Evolutionary conservation across 2,329 filamentous ascomycete species (phyloP), one percentile per base, ranked within the genome.

Genomic region (Microcyclospora pomicola): DNA sequence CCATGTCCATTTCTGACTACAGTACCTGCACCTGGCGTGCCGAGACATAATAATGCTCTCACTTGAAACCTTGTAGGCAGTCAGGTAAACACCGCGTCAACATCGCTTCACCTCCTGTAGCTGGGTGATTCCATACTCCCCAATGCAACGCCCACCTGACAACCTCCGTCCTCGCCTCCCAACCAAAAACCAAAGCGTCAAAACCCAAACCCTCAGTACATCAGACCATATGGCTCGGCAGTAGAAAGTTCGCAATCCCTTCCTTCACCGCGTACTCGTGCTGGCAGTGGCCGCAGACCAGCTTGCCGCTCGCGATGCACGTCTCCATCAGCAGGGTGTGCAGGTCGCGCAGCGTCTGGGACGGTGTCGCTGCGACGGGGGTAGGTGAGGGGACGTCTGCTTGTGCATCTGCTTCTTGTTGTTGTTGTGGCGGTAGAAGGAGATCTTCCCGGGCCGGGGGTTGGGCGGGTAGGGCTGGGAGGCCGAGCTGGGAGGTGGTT

Each of bases 191-290:
- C 19, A 24, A 24, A 24, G 19, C 19, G 4, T 7, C 5, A 24
- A 24, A 24, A 24, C n/a, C n/a, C n/a, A n/a, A 82, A 30, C 47
- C 65, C 63, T 64, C 61, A 13, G 46, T 38, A n/a, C n/a, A n/a
- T 51, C 48, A 19, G 30, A 31, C 30, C 46, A 31, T 31, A 31
- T 31, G 30, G 9, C 29, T 33, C 10, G 91, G 91, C 49, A 98
- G 64, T 56, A 98, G 64, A 55, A 98, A 98, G 62, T 96, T 96
- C 42, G 86, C 85, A 59, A 96, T 94, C 5, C 91, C 91, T 63
- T 98, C 88, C 58, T 91, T 87, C 45, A 98, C 80, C 42, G 77
- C 77, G 62, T 96, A 98, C 66, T 93, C 84, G 58, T 96, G 88
- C 34, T 82, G 84, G 58, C 91, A 98, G 61, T 82, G 82, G 34